Percentiles rank a stretch among this genome's conserved stretches.
Evolutionary conservation across 768 basidiomycete genomes (phyloP).

Genomic region (Sarcodon sp.): DNA sequence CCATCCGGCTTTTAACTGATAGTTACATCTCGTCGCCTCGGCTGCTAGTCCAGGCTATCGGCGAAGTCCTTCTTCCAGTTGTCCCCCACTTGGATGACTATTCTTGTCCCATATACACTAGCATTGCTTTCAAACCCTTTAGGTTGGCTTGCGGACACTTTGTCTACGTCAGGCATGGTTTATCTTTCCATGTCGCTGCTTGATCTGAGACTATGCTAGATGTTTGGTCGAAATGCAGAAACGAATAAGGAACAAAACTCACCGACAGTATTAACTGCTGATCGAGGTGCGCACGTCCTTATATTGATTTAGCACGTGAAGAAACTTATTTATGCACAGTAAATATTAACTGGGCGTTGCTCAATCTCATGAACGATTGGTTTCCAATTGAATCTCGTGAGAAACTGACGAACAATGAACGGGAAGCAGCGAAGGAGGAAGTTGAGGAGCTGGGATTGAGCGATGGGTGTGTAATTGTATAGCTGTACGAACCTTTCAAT

Average conservation of each 20-base stretch:
- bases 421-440: constrained; percentile 61
- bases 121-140: constrained; percentile 88
- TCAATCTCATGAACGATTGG: constrained; percentile 87
- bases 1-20: background rate
- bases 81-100: constrained; percentile 79
- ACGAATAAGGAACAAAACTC: constrained; percentile 54
- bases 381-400: constrained; percentile 73
- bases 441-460: constrained; percentile 51
- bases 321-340: constrained; percentile 22
- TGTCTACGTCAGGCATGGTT: constrained; percentile 48
- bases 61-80: constrained; percentile 69
- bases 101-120: constrained; percentile 76
- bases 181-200: background rate
- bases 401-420: constrained; percentile 66
- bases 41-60: constrained; percentile 70
- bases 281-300: constrained; percentile 42
- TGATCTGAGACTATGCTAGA: constrained; percentile 19
- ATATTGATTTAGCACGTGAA: background rate
- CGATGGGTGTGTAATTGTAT: constrained; percentile 10
- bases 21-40: constrained; percentile 32
- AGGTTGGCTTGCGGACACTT: constrained; percentile 70
- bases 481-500: no score
- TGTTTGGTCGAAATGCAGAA: constrained; percentile 90
- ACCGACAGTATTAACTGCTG: constrained; percentile 62
- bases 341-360: constrained; percentile 67